Percentiles rank a stretch among this genome's conserved stretches.
These are phyloP conservation scores for Sugiyamaella castrensis DNA, from an alignment of 1,139 yeast genomes.

Conservation along the genomic window DNA sequence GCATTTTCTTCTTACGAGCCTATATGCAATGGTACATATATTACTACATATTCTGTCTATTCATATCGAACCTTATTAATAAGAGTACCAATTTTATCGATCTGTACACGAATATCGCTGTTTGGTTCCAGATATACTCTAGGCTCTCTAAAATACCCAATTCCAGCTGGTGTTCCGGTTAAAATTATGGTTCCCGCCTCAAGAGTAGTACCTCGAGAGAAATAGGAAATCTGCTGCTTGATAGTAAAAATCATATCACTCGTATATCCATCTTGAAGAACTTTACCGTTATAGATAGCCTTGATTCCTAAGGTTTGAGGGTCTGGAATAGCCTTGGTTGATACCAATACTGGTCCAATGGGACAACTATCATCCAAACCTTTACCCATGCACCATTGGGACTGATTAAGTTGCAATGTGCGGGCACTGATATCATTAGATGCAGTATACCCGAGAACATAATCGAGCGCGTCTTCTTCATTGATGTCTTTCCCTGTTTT, in stretches of 20 bases:
- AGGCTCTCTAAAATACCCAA: conserved; percentile 15
- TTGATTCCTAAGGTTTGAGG: conserved; percentile 37
- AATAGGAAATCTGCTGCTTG: conserved; percentile 6
- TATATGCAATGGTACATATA: too few species aligned
- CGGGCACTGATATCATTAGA: conserved; percentile 57
- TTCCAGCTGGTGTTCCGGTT: conserved; percentile 19
- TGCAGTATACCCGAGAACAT: conserved; percentile 50
- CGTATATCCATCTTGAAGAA: conserved; percentile 46
- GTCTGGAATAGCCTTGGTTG: conserved; percentile 38
- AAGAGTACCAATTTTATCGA: conserved; percentile 40
- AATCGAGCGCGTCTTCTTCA: conserved; percentile 44
- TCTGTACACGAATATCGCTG: conserved; percentile 37
- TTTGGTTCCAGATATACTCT: conserved; percentile 33
- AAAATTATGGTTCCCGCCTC: conserved; percentile 16
- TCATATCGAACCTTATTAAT: conserved; percentile 32
- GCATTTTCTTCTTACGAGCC: too few species aligned
- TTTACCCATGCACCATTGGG: conserved; percentile 52
- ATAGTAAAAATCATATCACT: conserved; percentile 46
- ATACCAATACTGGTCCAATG: conserved; percentile 50
- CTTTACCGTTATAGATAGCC: conserved; percentile 44
- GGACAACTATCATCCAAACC: conserved; percentile 56
- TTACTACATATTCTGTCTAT: neutral
- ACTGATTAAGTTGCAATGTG: conserved; percentile 41
- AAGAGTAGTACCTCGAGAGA: conserved; percentile 17
- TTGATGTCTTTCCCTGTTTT: conserved; percentile 45